These are phyloP conservation scores for Grosmannia clavigera DNA, from an alignment of 2,329 filamentous ascomycete species.

Conservation along the genomic window DNA sequence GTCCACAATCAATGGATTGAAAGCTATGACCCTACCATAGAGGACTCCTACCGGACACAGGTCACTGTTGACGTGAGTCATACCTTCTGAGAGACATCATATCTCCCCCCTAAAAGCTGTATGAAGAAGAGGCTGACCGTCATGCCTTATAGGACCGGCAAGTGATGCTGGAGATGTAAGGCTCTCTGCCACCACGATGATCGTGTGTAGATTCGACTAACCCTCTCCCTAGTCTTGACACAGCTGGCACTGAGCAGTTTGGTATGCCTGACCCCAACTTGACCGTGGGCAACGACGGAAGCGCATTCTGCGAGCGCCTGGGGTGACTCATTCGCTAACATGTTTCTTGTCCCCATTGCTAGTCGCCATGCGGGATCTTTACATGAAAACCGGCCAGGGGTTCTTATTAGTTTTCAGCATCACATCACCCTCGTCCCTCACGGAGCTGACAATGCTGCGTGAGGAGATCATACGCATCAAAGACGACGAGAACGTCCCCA, in stretches of 20 bases:
- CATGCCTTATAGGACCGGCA: constrained; percentile 56
- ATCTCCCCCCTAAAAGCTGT: not conserved
- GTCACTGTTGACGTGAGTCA: constrained; percentile 70
- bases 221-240: constrained; percentile 53
- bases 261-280: constrained; percentile 27
- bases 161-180: constrained; percentile 81
- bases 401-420: constrained; percentile 91
- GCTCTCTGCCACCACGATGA: constrained; percentile 6
- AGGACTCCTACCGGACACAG: constrained; percentile 65
- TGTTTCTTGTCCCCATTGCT: not conserved
- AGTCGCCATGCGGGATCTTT: constrained; percentile 64
- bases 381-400: constrained; percentile 89
- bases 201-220: not conserved
- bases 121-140: not conserved
- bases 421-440: constrained; percentile 70
- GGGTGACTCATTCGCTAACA: not conserved
- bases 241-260: constrained; percentile 85
- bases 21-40: constrained; percentile 68
- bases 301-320: not conserved
- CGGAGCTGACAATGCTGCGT: constrained; percentile 67
- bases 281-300: too few relatives aligned
- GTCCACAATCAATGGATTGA: constrained; percentile 93
- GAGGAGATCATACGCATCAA: constrained; percentile 90
- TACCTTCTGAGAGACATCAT: too few relatives aligned
- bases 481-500: constrained; percentile 70